phyloP scores from a whole-genome alignment of 768 basidiomycete species.

The Auricularia auricula-judae region DNA sequence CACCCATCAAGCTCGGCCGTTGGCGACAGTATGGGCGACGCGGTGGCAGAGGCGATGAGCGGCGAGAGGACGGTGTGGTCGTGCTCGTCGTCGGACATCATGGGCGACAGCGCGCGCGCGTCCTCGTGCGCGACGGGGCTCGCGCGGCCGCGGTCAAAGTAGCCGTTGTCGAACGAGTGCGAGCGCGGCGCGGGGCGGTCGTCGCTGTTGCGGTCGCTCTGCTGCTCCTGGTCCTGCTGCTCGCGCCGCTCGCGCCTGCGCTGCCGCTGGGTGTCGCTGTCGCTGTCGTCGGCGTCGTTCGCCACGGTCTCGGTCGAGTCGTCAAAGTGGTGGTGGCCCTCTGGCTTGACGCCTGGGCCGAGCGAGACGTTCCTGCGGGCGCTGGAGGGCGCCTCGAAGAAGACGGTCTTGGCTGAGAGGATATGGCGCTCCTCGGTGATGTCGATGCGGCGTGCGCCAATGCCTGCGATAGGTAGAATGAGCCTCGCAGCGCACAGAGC shows the following conservation, averaged over 20 bases:
- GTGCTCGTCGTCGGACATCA: background rate
- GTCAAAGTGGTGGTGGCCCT: conserved; percentile 19
- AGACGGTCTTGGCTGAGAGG: conserved; percentile 57
- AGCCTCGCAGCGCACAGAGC: background rate
- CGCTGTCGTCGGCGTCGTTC: background rate
- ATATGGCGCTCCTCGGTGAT: conserved; percentile 68
- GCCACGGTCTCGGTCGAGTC: background rate
- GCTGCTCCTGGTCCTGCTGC: too few relatives aligned
- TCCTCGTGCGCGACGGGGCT: background rate
- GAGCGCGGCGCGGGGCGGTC: background rate
- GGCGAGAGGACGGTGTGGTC: background rate
- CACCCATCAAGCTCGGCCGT: background rate
- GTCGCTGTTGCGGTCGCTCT: too few relatives aligned
- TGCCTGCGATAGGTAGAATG: conserved; percentile 23
- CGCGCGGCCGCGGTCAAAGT: background rate
- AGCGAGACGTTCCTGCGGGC: conserved; percentile 37
- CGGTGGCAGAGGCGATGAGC: background rate
- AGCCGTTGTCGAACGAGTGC: background rate
- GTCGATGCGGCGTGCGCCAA: conserved; percentile 65
- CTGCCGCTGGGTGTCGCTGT: background rate
- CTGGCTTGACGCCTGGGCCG: conserved; percentile 39
- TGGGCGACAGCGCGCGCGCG: background rate
- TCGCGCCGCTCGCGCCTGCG: background rate
- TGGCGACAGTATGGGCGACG: background rate
- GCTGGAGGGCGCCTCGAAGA: conserved; percentile 54